phyloP scores from a whole-genome alignment of 192 early-diverging fungal species.

The Coemansia sp. region DNA sequence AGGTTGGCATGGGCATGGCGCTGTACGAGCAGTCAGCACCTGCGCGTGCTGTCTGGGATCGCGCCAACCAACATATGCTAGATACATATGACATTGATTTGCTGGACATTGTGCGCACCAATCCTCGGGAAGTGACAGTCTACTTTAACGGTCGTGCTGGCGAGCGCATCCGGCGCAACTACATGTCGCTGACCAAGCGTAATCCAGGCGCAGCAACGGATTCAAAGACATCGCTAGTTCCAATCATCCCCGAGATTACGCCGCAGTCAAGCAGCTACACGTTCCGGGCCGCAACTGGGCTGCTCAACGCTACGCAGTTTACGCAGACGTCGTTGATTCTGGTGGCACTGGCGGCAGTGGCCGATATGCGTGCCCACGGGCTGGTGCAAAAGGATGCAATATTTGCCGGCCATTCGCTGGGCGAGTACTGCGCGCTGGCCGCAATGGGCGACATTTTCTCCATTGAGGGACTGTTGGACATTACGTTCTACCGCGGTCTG shows the following conservation, averaged over 20 bases:
- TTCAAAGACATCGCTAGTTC: conserved; percentile 36
- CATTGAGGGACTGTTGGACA: conserved; percentile 80
- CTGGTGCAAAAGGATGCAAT: conserved; percentile 74
- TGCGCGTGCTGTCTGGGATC: conserved; percentile 87
- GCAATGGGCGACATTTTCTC: conserved; percentile 77
- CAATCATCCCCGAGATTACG: conserved; percentile 57
- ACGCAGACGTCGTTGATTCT: conserved; percentile 83
- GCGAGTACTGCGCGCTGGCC: conserved; percentile 86
- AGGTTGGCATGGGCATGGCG: conserved; percentile 94
- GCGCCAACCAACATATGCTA: conserved; percentile 82
- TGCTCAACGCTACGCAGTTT: conserved; percentile 91
- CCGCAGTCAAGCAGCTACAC: conserved; percentile 12
- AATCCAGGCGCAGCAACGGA: conserved; percentile 12
- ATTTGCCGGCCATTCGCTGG: conserved; percentile 94
- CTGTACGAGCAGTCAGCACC: conserved; percentile 78
- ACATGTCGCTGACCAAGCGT: conserved; percentile 66
- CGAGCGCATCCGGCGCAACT: conserved; percentile 73
- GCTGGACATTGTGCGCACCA: conserved; percentile 83
- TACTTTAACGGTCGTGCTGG: conserved; percentile 57
- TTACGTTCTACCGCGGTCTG: conserved; percentile 94
- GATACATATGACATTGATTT: conserved; percentile 84
- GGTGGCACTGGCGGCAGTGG: conserved; percentile 86
- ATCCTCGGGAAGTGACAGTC: conserved; percentile 56
- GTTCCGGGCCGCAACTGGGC: conserved; percentile 68
- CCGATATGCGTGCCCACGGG: conserved; percentile 82